Base-by-base conservation (phyloP, 768 basidiomycete species). In the Auricularia auricula-judae region DNA sequence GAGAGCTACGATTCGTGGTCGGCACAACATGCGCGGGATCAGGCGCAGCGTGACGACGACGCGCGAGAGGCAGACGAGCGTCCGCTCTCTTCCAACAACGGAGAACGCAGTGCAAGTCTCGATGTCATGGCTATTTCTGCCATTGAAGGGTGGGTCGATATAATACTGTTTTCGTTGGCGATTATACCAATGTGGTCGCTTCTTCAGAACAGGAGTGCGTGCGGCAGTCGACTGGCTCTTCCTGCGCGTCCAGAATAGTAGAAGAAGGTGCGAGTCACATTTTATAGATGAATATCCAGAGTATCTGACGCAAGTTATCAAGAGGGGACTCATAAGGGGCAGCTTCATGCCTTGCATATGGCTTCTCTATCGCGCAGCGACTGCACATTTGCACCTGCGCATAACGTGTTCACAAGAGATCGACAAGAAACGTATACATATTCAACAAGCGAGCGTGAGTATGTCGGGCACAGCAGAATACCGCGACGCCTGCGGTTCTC, bases 201-300 rank as follows among this genome's bases (percentile, higher is more conserved):
- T 33, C 65, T 36, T 53, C 12, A 97, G 94, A 53, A 91, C 91
- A 36, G 94, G 95, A 1, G 87, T 96, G 16, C 83, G 88, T 64
- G 89, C 89, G 61, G 93, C 91, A 0, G 90, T 97, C 2, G 90
- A 97, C 71, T 98, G 95, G 95, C 72, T 98, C 34, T 96, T 96
- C 72, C 85, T 95, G 63, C 83, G 94, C 0, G 94, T 97, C 3
- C 93, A 96, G 75, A 94, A 93, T 68, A 92, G 91, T 67, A 78
- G 89, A 59, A 74, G 76, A 67, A 83, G 85, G 88, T 71, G 34
- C 7, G 69, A 7, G 43, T 44, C 18, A 44, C 18, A 11, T 44
- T 44, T 44, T 18, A 44, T 44, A 44, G 43, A 11, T 44, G 43
- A 29, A 29, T 2, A 2, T 29, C 29, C 29, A 29, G 29, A 29